Conservation (phyloP, 2,329 filamentous ascomycete genomes). For the Davidsoniella eucalypti region DNA sequence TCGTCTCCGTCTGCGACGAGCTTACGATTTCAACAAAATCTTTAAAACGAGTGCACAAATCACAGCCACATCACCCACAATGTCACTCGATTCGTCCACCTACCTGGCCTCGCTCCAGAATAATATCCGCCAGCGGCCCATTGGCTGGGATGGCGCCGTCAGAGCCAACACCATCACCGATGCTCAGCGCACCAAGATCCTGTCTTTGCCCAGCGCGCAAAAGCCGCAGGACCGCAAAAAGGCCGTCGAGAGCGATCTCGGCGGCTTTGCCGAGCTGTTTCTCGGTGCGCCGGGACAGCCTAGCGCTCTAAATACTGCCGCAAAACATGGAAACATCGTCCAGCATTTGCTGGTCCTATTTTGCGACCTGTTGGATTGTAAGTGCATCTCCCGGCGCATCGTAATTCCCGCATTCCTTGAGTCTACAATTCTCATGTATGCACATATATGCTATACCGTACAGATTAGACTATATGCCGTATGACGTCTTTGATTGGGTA, state of each 20-base stretch:
- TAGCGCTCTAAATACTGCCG: slow-evolving; percentile 67
- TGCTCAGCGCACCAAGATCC: slow-evolving; percentile 86
- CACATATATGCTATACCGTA: background rate
- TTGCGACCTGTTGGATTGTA: slow-evolving; percentile 75
- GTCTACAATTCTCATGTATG: background rate
- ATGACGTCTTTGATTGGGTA: too few relatives aligned
- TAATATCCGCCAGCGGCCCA: slow-evolving; percentile 90
- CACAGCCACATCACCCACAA: slow-evolving; percentile 21
- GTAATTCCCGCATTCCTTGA: slow-evolving; percentile 6
- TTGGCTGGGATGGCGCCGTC: slow-evolving; percentile 95
- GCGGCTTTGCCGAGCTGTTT: slow-evolving; percentile 66
- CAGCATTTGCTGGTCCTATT: slow-evolving; percentile 89
- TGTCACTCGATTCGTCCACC: slow-evolving; percentile 84
- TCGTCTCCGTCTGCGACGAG: background rate
- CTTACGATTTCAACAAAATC: background rate
- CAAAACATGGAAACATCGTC: slow-evolving; percentile 75
- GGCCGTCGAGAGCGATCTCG: slow-evolving; percentile 62
- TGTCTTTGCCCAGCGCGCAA: slow-evolving; percentile 88
- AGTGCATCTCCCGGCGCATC: slow-evolving; percentile 16
- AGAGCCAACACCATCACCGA: slow-evolving; percentile 88
- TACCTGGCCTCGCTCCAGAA: slow-evolving; percentile 78
- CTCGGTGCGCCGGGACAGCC: slow-evolving; percentile 54
- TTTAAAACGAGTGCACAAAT: background rate
- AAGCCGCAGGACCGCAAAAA: slow-evolving; percentile 69
- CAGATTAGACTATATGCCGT: too few relatives aligned